Evolutionary conservation across 371 early-diverging fungal genomes (phyloP), one percentile per base, ranked within the genome.

Genomic region (Mucor circinelloides): DNA sequence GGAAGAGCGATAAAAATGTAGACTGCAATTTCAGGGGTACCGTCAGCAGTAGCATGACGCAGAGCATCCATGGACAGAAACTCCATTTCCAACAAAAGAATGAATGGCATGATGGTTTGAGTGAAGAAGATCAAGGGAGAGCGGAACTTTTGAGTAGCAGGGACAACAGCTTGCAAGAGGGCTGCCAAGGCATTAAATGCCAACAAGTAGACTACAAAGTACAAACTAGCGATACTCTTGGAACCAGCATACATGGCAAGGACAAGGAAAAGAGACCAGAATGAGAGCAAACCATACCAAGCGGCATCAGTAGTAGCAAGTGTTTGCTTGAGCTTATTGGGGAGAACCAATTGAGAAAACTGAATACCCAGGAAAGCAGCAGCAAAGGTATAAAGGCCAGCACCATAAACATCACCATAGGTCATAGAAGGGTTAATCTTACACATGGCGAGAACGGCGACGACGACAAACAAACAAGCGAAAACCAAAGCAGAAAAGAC

Each of bases 41-140:
- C 88, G 60, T 88, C 88, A 9, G 80, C 85, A 10, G 85, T 80
- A 5, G 84, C 71, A 61, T 85, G 86, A 38, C 84, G 78, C 81
- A 86, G 75, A 15, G 85, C 77, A 55, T 82, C 82, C 79, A 88
- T 81, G 15, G 69, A 52, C 60, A 88, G 54, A n/a, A 80, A 82
- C 6, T 67, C 48, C 19, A 77, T 60, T 65, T 86, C 84, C 12
- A 85, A 36, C 67, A 85, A 71, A 2, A 86, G 66, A 8, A 74
- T 52, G 34, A 79, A 67, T 6, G 87, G 86, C n/a, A 86, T 32
- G 38, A 72, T 42, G 23, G 73, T 61, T 70, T 82, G 85, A 58
- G 70, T 42, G 60, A 81, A 36, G 69, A 79, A 66, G 32, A 78
- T 71, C 46, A 67, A 15, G 61, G 83, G 78, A 58, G 82, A 46